phyloP scores from a whole-genome alignment of 108 stramenopile genomes.

The Discostella stelligeroides region DNA sequence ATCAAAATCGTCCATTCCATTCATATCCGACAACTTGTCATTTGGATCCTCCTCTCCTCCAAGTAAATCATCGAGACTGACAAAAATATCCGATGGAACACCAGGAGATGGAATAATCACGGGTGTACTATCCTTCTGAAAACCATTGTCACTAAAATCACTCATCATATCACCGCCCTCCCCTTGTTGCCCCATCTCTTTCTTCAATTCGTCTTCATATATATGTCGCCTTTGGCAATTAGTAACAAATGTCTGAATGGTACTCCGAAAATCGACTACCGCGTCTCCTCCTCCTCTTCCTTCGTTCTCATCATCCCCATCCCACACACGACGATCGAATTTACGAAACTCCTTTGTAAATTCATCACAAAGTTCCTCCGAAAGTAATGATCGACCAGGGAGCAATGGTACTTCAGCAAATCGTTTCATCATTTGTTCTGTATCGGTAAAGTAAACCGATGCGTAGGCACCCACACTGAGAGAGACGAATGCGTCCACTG shows the following conservation, averaged over 20 bases:
- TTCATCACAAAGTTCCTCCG: conserved; percentile 40
- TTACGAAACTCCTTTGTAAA: conserved; percentile 40
- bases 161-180: conserved; percentile 18
- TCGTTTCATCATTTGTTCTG: conserved; percentile 32
- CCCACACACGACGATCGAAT: conserved; percentile 32
- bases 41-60: background rate
- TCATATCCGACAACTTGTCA: background rate
- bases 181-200: conserved; percentile 35
- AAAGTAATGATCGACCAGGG: conserved; percentile 44
- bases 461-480: conserved; percentile 41
- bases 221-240: conserved; percentile 41
- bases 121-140: too few relatives aligned
- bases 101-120: conserved; percentile 41
- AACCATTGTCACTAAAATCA: too few relatives aligned
- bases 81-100: conserved; percentile 41
- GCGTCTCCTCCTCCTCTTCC: background rate
- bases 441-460: conserved; percentile 40
- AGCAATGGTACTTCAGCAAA: conserved; percentile 38
- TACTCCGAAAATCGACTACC: conserved; percentile 22
- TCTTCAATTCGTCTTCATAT: conserved; percentile 38
- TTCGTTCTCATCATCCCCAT: conserved; percentile 25
- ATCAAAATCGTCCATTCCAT: conserved; percentile 38
- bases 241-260: conserved; percentile 43
- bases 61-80: conserved; percentile 46
- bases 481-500: conserved; percentile 44